Percentiles rank a stretch among this genome's conserved stretches.
Evolutionary conservation across 352 stramenopile species (phyloP).

Genomic region (Lagenidium giganteum): DNA sequence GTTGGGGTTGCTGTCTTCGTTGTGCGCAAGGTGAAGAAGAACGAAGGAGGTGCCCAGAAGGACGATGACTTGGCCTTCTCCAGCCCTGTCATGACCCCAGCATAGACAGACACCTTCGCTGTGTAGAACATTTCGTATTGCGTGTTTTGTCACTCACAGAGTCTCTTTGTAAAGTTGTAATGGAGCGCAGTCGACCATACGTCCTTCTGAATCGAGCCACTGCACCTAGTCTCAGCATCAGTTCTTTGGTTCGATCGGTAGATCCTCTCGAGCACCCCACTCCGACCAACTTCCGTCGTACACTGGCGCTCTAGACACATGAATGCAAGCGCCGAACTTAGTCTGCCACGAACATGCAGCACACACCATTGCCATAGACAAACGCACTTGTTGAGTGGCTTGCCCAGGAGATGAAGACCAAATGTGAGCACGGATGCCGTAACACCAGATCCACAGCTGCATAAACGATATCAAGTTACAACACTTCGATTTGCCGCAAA

Average conservation of each 20-base stretch:
- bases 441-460: conserved; percentile 70
- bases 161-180: background rate
- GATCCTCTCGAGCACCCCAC: conserved; percentile 63
- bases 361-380: background rate
- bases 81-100: conserved; percentile 13
- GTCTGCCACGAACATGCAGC: background rate
- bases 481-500: background rate
- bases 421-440: conserved; percentile 64
- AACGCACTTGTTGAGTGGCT: conserved; percentile 62
- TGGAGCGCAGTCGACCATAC: background rate
- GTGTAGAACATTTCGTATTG: background rate
- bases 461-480: conserved; percentile 3
- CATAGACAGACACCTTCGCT: conserved; percentile 1
- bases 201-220: background rate
- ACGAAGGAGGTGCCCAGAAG: too few species aligned
- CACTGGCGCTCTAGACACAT: conserved; percentile 42
- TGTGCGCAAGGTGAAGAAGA: too few species aligned
- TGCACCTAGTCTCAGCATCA: conserved; percentile 1
- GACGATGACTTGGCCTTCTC: conserved; percentile 4
- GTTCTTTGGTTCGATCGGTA: conserved; percentile 36
- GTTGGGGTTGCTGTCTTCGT: too few species aligned
- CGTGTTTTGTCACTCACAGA: too few species aligned
- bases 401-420: conserved; percentile 54
- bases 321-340: too few species aligned
- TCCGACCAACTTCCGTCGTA: conserved; percentile 91